These are phyloP conservation scores for Berberis vulgaris DNA, from an alignment of 164 flowering plant species.

Conservation along the genomic window DNA sequence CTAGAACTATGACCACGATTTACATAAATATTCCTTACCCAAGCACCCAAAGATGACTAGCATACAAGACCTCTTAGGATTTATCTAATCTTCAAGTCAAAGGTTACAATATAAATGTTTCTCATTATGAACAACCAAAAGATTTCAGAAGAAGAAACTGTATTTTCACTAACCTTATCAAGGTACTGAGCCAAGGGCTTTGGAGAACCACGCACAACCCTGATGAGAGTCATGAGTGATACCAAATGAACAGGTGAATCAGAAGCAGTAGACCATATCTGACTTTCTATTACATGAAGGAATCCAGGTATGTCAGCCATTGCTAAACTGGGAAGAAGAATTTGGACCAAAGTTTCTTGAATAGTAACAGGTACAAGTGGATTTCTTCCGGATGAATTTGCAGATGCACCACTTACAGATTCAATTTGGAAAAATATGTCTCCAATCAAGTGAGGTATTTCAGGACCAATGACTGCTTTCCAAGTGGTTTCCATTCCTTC, in stretches of 20 bases:
- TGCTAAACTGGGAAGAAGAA: conserved; percentile 96
- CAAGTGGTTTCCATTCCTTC: conserved; percentile 98
- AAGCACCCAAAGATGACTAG: too few species aligned
- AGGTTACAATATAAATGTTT: not conserved
- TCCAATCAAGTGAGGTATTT: conserved; percentile 66
- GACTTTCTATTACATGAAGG: conserved; percentile 69
- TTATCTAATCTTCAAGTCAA: too few species aligned
- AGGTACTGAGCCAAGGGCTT: conserved; percentile 59
- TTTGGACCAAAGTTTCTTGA: conserved; percentile 61
- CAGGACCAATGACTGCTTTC: conserved; percentile 68
- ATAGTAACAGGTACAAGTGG: conserved; percentile 35
- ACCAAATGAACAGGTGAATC: conserved; percentile 97
- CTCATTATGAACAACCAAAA: not conserved
- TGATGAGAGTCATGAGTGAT: conserved; percentile 68
- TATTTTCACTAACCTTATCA: conserved; percentile 66
- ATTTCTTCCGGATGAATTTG: conserved; percentile 24
- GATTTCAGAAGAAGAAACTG: conserved; percentile 1
- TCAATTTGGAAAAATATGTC: conserved; percentile 92
- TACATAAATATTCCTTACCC: too few species aligned
- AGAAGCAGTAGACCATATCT: conserved; percentile 96
- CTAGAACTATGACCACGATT: too few species aligned
- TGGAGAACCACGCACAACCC: conserved; percentile 82
- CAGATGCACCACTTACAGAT: conserved; percentile 67
- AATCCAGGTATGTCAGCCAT: conserved; percentile 76
- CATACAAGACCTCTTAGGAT: too few species aligned